Percentiles rank a stretch among this genome's conserved stretches.
Conservation (phyloP, 768 basidiomycete genomes). For the Tulasnella sp. region DNA sequence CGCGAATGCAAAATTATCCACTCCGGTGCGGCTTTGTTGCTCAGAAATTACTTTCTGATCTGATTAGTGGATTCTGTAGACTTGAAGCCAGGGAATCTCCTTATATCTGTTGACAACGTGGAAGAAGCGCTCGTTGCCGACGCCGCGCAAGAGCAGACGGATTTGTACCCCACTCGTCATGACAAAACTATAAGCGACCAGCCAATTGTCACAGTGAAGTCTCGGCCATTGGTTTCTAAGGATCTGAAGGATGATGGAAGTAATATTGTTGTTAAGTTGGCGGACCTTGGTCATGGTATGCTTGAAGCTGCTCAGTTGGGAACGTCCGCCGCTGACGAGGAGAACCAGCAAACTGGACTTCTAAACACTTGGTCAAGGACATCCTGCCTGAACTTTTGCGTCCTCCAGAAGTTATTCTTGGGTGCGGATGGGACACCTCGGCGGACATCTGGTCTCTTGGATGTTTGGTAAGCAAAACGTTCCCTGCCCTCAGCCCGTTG, state of each 20-base stretch:
- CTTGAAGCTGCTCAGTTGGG: not conserved
- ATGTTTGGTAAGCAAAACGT: slow-evolving; percentile 12
- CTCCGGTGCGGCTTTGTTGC: slow-evolving; percentile 16
- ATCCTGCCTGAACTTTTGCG: slow-evolving; percentile 12
- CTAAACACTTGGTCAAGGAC: not conserved
- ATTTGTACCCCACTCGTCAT: slow-evolving; percentile 11
- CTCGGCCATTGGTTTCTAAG: slow-evolving; percentile 41
- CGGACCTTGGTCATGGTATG: slow-evolving; percentile 39
- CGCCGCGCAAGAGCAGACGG: slow-evolving; percentile 37
- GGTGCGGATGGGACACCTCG: slow-evolving; percentile 22
- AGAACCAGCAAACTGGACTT: slow-evolving; percentile 19
- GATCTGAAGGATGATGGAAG: slow-evolving; percentile 32
- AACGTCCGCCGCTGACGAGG: not conserved
- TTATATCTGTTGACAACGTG: slow-evolving; percentile 36
- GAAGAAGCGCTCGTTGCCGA: slow-evolving; percentile 17
- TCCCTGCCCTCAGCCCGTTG: too few relatives aligned
- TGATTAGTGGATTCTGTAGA: slow-evolving; percentile 36
- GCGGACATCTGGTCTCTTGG: slow-evolving; percentile 29
- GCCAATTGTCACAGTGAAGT: slow-evolving; percentile 41
- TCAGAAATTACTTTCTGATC: not conserved
- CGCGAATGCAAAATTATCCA: slow-evolving; percentile 23
- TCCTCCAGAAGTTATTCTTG: slow-evolving; percentile 26
- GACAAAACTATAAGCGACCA: slow-evolving; percentile 20
- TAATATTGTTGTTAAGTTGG: slow-evolving; percentile 39
- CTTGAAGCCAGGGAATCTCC: slow-evolving; percentile 40